Conservation (phyloP, 2,329 filamentous ascomycete species). For the Hypoxylon sp. region DNA sequence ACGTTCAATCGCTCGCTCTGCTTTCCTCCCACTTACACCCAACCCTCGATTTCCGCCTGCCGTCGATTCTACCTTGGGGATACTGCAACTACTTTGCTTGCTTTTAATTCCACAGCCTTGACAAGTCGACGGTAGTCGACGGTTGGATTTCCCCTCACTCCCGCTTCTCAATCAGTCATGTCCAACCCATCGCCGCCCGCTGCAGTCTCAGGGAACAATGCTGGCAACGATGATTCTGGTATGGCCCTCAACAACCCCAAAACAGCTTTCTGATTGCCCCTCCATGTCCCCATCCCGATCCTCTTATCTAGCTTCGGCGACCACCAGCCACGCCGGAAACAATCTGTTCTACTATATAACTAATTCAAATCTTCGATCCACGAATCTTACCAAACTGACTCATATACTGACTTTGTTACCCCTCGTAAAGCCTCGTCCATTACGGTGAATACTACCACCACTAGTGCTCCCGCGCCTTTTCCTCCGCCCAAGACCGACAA, state of each 20-base stretch:
- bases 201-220: conserved; percentile 50
- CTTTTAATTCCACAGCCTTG: conserved; percentile 31
- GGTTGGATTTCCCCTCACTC: conserved; percentile 42
- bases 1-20: conserved; percentile 34
- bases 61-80: conserved; percentile 39
- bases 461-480: conserved; percentile 60
- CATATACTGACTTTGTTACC: conserved; percentile 45
- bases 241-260: conserved; percentile 41
- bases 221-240: conserved; percentile 55
- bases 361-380: conserved; percentile 9
- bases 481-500: conserved; percentile 97
- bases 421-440: conserved; percentile 58
- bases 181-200: conserved; percentile 54
- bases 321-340: conserved; percentile 27
- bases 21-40: conserved; percentile 43
- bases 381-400: conserved; percentile 32
- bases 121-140: conserved; percentile 47
- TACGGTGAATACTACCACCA: conserved; percentile 54
- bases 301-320: conserved; percentile 34
- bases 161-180: conserved; percentile 48
- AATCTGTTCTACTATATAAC: conserved; percentile 19
- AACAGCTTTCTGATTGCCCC: conserved; percentile 32
- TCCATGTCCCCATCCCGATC: conserved; percentile 35
- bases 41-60: conserved; percentile 37
- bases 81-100: conserved; percentile 29